Evolutionary conservation across 129 eudicot genomes (phyloP).

Genomic region (Mikania micrantha): DNA sequence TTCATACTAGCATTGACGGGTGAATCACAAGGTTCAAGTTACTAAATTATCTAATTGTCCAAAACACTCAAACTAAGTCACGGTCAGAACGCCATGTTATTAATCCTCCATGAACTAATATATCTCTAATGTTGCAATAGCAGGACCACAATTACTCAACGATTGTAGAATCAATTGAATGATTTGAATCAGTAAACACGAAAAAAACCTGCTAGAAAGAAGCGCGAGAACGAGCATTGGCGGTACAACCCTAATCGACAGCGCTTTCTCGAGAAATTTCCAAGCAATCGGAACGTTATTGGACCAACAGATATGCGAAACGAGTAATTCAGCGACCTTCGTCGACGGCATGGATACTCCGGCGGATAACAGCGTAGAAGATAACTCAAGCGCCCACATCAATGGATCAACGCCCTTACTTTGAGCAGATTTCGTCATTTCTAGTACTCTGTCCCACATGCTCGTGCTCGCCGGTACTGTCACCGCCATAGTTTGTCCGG

Average conservation of each 20-base stretch:
- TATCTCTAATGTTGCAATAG: background rate
- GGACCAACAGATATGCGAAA: slow-evolving; percentile 65
- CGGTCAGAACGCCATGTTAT: background rate
- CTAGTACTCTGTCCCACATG: slow-evolving; percentile 56
- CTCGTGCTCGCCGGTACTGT: slow-evolving; percentile 23
- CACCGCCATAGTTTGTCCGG: slow-evolving; percentile 33
- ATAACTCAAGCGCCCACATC: slow-evolving; percentile 61
- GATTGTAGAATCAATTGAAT: background rate
- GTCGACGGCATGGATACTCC: slow-evolving; percentile 70
- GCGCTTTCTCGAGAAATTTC: slow-evolving; percentile 88
- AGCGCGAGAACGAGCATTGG: slow-evolving; percentile 81
- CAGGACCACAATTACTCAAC: background rate
- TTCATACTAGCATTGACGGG: background rate
- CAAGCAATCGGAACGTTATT: slow-evolving; percentile 74
- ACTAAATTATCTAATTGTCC: background rate
- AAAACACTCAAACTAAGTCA: background rate
- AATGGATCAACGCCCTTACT: slow-evolving; percentile 53
- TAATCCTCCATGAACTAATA: background rate
- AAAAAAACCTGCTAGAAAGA: slow-evolving; percentile 62
- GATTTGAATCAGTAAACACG: background rate
- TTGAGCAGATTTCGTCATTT: slow-evolving; percentile 74
- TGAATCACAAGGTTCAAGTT: background rate
- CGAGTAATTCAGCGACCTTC: slow-evolving; percentile 60
- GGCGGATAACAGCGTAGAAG: slow-evolving; percentile 47
- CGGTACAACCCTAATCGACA: slow-evolving; percentile 53